phyloP scores from a whole-genome alignment of 371 early-diverging fungal species.

The Rhizopus stolonifer region DNA sequence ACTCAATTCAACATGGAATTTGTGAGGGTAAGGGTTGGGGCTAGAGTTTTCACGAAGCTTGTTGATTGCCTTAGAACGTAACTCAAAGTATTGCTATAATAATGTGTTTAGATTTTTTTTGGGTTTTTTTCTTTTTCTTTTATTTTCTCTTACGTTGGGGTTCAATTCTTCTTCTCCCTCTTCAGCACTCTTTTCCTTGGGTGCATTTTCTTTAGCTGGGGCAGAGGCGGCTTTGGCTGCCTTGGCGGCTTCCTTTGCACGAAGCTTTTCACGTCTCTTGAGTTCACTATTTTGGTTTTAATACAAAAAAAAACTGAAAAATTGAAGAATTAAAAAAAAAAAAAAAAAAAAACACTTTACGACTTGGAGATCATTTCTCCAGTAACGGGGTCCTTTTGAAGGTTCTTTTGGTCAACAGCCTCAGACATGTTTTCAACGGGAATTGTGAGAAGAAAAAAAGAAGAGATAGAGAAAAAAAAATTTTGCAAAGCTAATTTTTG shows the following conservation, averaged over 20 bases:
- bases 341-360: constrained; percentile 45
- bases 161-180: constrained; percentile 82
- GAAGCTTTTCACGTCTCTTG: constrained; percentile 89
- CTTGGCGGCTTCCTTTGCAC: constrained; percentile 85
- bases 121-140: no score
- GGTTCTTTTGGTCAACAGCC: constrained; percentile 59
- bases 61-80: constrained; percentile 83
- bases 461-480: no score
- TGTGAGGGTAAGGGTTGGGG: constrained; percentile 96
- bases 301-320: not conserved
- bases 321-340: not conserved
- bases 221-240: constrained; percentile 65
- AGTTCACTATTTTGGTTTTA: no score
- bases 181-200: constrained; percentile 62
- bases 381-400: constrained; percentile 84
- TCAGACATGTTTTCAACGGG: constrained; percentile 27
- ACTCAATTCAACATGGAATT: constrained; percentile 90
- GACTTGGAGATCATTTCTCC: constrained; percentile 96
- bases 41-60: constrained; percentile 75
- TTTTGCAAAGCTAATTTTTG: no score
- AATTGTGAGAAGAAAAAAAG: no score
- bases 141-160: constrained; percentile 67
- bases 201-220: constrained; percentile 61
- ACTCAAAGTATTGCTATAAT: constrained; percentile 95
- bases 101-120: no score